Percentiles rank a stretch among this genome's conserved stretches.
Conservation (phyloP, 2,329 filamentous ascomycete species). For the Penicillium sp. region DNA sequence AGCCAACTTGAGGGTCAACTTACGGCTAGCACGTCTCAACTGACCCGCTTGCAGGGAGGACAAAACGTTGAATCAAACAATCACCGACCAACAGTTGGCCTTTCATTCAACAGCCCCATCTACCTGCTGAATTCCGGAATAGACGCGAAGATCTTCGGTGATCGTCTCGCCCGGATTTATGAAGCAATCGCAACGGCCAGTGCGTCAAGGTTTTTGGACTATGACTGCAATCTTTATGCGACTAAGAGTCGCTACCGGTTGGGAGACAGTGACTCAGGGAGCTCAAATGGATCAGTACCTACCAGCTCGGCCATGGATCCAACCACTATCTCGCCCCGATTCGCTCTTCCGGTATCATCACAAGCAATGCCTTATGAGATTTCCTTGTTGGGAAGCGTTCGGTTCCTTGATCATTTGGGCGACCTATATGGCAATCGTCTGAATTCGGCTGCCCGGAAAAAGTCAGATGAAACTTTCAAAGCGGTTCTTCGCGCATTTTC, state of each 20-base stretch:
- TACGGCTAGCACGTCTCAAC: background rate
- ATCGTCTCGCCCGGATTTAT: slow-evolving; percentile 18
- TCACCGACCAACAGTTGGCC: background rate
- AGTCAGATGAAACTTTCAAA: slow-evolving; percentile 21
- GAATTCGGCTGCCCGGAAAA: slow-evolving; percentile 5
- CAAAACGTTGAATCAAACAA: background rate
- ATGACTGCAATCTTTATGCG: slow-evolving; percentile 22
- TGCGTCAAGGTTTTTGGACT: slow-evolving; percentile 20
- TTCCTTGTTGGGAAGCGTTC: slow-evolving; percentile 20
- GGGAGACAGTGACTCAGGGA: slow-evolving; percentile 1
- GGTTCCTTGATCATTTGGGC: slow-evolving; percentile 27
- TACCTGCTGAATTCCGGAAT: slow-evolving; percentile 24
- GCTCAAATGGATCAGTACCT: background rate
- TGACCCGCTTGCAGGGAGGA: background rate
- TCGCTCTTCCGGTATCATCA: background rate
- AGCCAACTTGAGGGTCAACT: background rate
- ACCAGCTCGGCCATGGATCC: background rate
- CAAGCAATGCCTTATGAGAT: background rate
- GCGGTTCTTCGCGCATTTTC: slow-evolving; percentile 19
- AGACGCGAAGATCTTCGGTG: slow-evolving; percentile 18
- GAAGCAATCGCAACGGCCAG: slow-evolving; percentile 21
- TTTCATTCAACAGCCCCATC: slow-evolving; percentile 21
- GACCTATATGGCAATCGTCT: slow-evolving; percentile 23
- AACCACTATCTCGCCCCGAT: background rate
- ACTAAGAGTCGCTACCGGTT: slow-evolving; percentile 17